Percentiles rank a stretch among this genome's conserved stretches.
Conservation (phyloP, 2,329 filamentous ascomycete genomes). For the Exophiala alcalophila region DNA sequence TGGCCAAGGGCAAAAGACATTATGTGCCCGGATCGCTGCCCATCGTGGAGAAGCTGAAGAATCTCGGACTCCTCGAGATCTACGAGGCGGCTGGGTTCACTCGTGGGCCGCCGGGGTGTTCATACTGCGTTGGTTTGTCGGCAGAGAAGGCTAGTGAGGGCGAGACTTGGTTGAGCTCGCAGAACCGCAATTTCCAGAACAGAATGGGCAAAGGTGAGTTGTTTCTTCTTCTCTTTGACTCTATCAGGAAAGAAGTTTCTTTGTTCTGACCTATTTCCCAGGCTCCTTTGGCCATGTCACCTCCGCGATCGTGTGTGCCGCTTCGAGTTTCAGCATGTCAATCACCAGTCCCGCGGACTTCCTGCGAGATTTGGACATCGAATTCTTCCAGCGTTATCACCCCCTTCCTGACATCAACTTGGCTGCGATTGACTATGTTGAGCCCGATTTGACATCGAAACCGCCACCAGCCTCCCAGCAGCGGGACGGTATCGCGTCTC, state of each 20-base stretch:
- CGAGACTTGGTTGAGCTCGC: conserved; percentile 46
- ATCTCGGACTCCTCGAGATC: conserved; percentile 37
- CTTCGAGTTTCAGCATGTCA: conserved; percentile 47
- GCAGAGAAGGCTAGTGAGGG: conserved; percentile 43
- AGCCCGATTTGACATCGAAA: conserved; percentile 13
- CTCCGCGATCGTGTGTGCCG: conserved; percentile 48
- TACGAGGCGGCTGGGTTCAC: conserved; percentile 45
- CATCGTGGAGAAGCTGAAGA: conserved; percentile 39
- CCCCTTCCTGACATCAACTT: conserved; percentile 8
- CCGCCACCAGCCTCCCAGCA: no score
- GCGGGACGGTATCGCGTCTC: no score
- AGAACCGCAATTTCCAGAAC: conserved; percentile 50
- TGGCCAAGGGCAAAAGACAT: conserved; percentile 38
- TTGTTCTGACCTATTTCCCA: conserved; percentile 16
- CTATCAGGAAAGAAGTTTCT: not conserved
- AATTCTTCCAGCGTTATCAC: conserved; percentile 21
- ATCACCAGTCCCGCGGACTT: conserved; percentile 40
- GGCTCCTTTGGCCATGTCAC: conserved; percentile 46
- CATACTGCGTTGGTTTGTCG: conserved; percentile 46
- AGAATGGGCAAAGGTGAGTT: conserved; percentile 43
- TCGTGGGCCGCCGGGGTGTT: conserved; percentile 45
- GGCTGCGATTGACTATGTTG: conserved; percentile 15
- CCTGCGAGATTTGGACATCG: conserved; percentile 33
- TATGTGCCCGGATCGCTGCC: conserved; percentile 44
- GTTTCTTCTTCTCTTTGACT: not conserved